Base-by-base conservation (phyloP, 2,329 filamentous ascomycete species). In the Macrophomina tecta region DNA sequence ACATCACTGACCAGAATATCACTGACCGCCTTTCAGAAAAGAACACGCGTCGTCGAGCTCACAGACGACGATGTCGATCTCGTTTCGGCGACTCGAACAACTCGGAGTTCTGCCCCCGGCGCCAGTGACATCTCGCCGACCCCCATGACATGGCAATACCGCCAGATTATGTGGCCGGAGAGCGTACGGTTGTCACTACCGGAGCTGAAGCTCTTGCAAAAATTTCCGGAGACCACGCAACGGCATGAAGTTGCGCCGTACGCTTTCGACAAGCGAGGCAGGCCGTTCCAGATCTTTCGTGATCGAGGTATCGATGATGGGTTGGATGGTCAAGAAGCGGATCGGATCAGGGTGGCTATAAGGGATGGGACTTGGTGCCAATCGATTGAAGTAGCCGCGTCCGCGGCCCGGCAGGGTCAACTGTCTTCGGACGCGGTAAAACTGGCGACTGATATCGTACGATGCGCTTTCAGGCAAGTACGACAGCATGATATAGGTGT, bases 231-330 rank as follows among this genome's bases (percentile, higher is more conserved):
- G 5, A 32, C 7, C 2, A 4, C 36, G n/a, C 30, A 30, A 14
- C 40, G 55, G 16, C 55, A 60, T 23, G 60, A 51, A 8, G 16
- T 49, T 38, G 60, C 45, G 11, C 60, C 42, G 8, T 49, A 51
- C n/a, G 60, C 45, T 1, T 51, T 63, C n/a, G 23, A 51, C 55
- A 46, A 7, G 5, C 16, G 23, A n/a, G 28, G 40, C 5, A 45
- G 28, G 23, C 18, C 36, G 12, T 58, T 23, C n/a, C 52, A 38
- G 9, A 7, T 5, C 8, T 56, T 23, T 5, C 16, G 36, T 23
- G 9, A 28, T 8, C 11, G 14, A 16, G 52, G 32, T 5, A 42
- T 58, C 53, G 8, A 11, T 5, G 23, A 45, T 38, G 7, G 11
- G 6, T 16, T 23, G 5, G 3, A 11, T 14, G 52, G 30, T 23